These are phyloP conservation scores for Scutellaria minor DNA, from an alignment of 257 asterid genomes.

Conservation along the genomic window DNA sequence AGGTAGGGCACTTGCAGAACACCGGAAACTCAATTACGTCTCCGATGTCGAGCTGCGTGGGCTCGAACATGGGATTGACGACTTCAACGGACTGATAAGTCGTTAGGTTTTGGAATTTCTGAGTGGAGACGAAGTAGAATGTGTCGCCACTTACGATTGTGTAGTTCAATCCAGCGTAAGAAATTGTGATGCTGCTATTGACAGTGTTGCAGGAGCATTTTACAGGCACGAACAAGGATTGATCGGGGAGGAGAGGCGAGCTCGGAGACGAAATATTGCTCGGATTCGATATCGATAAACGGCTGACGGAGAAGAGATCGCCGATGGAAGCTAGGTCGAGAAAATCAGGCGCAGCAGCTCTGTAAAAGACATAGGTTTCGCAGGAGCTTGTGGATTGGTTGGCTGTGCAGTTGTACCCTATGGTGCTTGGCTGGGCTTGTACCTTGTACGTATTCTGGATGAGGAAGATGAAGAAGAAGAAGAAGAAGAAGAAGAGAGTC, in stretches of 20 bases:
- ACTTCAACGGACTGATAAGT: constrained; percentile 71
- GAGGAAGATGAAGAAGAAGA: constrained; percentile 16
- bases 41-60: constrained; percentile 48
- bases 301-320: constrained; percentile 83
- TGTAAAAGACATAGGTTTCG: constrained; percentile 69
- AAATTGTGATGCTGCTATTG: constrained; percentile 56
- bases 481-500: neutral
- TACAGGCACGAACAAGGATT: constrained; percentile 68
- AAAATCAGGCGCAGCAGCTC: constrained; percentile 61
- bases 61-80: constrained; percentile 62
- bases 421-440: constrained; percentile 59
- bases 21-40: constrained; percentile 57
- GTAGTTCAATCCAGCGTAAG: constrained; percentile 61
- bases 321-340: constrained; percentile 77
- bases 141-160: constrained; percentile 58
- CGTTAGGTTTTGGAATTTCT: constrained; percentile 59
- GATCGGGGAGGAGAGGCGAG: constrained; percentile 55
- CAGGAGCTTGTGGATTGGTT: constrained; percentile 55
- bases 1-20: constrained; percentile 78
- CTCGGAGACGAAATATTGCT: constrained; percentile 65
- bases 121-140: constrained; percentile 49
- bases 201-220: constrained; percentile 71
- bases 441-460: constrained; percentile 16
- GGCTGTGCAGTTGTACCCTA: constrained; percentile 68
- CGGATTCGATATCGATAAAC: constrained; percentile 64